phyloP scores from a whole-genome alignment of 208 protist genomes.

The Leishmania guyanensis region DNA sequence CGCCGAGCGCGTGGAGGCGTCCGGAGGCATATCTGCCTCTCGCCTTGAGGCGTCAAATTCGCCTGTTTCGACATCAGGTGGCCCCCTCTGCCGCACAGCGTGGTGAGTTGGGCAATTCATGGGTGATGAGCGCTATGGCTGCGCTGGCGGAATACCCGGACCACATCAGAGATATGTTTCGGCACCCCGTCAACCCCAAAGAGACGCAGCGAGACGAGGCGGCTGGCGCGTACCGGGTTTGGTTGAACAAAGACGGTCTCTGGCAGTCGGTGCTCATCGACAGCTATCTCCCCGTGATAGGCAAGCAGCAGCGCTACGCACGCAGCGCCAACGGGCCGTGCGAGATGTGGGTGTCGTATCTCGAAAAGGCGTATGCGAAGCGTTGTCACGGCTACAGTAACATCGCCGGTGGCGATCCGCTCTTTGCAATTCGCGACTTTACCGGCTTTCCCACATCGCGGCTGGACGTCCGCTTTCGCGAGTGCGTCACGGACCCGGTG shows the following conservation, averaged over 20 bases:
- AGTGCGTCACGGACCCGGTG: conserved; percentile 33
- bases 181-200: conserved; percentile 60
- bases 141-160: conserved; percentile 70
- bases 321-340: conserved; percentile 53
- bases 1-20: conserved; percentile 66
- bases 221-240: conserved; percentile 69
- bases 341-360: conserved; percentile 79
- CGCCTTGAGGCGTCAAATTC: conserved; percentile 54
- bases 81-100: conserved; percentile 72
- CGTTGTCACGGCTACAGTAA: conserved; percentile 73
- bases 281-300: conserved; percentile 80
- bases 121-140: conserved; percentile 70
- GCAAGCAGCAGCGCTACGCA: conserved; percentile 61
- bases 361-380: conserved; percentile 93
- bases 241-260: conserved; percentile 86
- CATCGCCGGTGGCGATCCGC: conserved; percentile 72
- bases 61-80: conserved; percentile 72
- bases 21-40: conserved; percentile 71
- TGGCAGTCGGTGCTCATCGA: conserved; percentile 86
- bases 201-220: conserved; percentile 54
- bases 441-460: conserved; percentile 68
- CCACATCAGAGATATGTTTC: conserved; percentile 62
- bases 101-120: conserved; percentile 82
- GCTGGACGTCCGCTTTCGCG: conserved; percentile 70
- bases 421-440: conserved; percentile 78